Evolutionary conservation across 768 basidiomycete species (phyloP).

Genomic region (Saitozyma sp.): DNA sequence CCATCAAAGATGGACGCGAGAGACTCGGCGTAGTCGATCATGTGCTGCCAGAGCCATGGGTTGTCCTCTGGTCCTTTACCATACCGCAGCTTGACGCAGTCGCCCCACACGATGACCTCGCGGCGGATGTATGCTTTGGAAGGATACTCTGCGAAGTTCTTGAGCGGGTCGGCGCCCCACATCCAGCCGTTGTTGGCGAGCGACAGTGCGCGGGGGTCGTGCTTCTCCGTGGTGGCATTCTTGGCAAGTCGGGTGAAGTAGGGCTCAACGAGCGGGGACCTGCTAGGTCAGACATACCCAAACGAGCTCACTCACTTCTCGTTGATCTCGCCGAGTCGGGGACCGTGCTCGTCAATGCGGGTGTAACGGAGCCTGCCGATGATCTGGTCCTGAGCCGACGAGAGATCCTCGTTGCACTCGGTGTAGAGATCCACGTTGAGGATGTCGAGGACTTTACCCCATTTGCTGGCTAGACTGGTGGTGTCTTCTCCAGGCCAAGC

Average conservation of each 20-base stretch:
- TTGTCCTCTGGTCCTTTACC: conserved; percentile 75
- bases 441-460: conserved; percentile 77
- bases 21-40: conserved; percentile 75
- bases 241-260: conserved; percentile 84
- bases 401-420: conserved; percentile 82
- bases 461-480: conserved; percentile 66
- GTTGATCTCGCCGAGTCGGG: conserved; percentile 76
- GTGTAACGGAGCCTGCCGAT: conserved; percentile 75
- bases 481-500: conserved; percentile 59
- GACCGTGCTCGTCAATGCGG: conserved; percentile 78
- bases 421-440: conserved; percentile 84
- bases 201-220: conserved; percentile 63
- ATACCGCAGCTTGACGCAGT: conserved; percentile 97
- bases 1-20: conserved; percentile 87
- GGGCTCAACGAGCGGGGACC: conserved; percentile 78
- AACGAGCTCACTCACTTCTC: conserved; percentile 57
- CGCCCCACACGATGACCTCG: conserved; percentile 95
- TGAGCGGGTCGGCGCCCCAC: conserved; percentile 90
- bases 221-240: conserved; percentile 54
- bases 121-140: conserved; percentile 94
- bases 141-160: conserved; percentile 86
- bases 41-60: conserved; percentile 92
- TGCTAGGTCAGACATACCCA: conserved; percentile 44
- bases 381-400: conserved; percentile 70
- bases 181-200: conserved; percentile 99